Base-by-base conservation (phyloP, 352 stramenopile species). In the Phytophthora hibernalis region DNA sequence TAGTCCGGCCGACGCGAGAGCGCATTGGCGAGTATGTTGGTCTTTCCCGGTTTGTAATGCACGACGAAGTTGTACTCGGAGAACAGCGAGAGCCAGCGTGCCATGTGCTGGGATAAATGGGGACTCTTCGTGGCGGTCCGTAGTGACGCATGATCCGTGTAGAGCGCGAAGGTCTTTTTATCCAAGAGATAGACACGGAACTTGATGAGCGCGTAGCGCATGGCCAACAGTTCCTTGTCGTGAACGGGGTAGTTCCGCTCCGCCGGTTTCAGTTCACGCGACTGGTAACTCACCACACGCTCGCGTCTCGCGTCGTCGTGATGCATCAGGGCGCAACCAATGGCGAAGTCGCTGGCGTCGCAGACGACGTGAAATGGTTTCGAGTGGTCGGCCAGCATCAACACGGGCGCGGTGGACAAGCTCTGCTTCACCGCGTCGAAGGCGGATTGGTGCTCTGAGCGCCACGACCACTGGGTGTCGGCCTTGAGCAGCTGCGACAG, bases 131-230 rank as follows among this genome's bases (percentile, higher is more conserved):
- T n/a, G n/a, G n/a, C n/a, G n/a, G n/a, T n/a, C n/a, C n/a, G n/a
- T n/a, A n/a, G n/a, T n/a, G n/a, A n/a, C n/a, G n/a, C n/a, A n/a
- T n/a, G n/a, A n/a, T n/a, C n/a, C n/a, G n/a, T n/a, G n/a, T n/a
- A n/a, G n/a, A n/a, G n/a, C n/a, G n/a, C n/a, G n/a, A n/a, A n/a
- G n/a, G n/a, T n/a, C n/a, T n/a, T n/a, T n/a, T n/a, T n/a, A n/a
- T n/a, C n/a, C 68, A 4, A 51, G 21, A 0, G 15, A 10, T 68
- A 45, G 45, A 65, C 24, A 12, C 30, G 8, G 28, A 81, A 76
- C 48, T 81, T 81, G 6, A 71, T 49, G 0, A 76, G 35, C 0
- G 55, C 45, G n/a, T 76, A 74, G 3, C 30, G 28, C 67, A 74
- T 79, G 5, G 67, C 55, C 24, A 28, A 5, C 2, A 28, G 24